Conservation (phyloP, 2,329 filamentous ascomycete genomes). For the Chrysoporthe cubensis region DNA sequence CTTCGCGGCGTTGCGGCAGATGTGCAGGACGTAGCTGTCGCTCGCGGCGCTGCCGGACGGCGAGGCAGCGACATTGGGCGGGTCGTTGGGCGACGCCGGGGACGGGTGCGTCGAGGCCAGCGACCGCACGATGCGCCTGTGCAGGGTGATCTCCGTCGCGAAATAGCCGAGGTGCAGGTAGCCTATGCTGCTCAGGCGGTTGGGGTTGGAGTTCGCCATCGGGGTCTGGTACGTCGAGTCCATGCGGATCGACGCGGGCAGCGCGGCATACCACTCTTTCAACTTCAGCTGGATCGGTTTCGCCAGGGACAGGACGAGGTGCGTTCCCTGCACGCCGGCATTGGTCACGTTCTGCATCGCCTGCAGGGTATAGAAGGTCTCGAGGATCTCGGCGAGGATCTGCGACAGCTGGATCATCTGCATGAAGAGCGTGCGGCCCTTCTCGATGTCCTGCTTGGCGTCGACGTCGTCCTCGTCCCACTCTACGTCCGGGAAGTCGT, state of each 20-base stretch:
- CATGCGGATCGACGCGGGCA: constrained; percentile 69
- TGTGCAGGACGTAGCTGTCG: constrained; percentile 85
- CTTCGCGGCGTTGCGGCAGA: constrained; percentile 91
- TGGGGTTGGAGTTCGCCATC: constrained; percentile 42
- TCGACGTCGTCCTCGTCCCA: constrained; percentile 65
- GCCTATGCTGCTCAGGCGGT: constrained; percentile 64
- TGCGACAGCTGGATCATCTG: constrained; percentile 77
- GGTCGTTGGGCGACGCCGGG: constrained; percentile 30
- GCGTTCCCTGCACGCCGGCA: constrained; percentile 71
- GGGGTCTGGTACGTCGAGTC: constrained; percentile 56
- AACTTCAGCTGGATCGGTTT: constrained; percentile 83
- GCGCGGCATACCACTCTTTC: constrained; percentile 77
- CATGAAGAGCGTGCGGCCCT: constrained; percentile 71
- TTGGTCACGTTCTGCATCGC: constrained; percentile 71
- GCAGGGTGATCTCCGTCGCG: constrained; percentile 90
- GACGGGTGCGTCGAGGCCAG: constrained; percentile 54
- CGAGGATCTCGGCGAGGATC: constrained; percentile 78
- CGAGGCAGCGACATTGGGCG: constrained; percentile 27
- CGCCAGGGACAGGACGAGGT: constrained; percentile 73
- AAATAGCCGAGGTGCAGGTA: constrained; percentile 93
- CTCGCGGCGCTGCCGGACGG: constrained; percentile 43
- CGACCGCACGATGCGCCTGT: constrained; percentile 87
- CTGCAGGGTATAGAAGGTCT: constrained; percentile 80
- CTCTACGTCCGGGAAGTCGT: constrained; percentile 76
- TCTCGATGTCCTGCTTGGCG: constrained; percentile 67